A percentile compares a stretch with the other conserved stretches of the same genome.
phyloP scores from a whole-genome alignment of 202 grass and related monocot species.

The Carex arenaria region DNA sequence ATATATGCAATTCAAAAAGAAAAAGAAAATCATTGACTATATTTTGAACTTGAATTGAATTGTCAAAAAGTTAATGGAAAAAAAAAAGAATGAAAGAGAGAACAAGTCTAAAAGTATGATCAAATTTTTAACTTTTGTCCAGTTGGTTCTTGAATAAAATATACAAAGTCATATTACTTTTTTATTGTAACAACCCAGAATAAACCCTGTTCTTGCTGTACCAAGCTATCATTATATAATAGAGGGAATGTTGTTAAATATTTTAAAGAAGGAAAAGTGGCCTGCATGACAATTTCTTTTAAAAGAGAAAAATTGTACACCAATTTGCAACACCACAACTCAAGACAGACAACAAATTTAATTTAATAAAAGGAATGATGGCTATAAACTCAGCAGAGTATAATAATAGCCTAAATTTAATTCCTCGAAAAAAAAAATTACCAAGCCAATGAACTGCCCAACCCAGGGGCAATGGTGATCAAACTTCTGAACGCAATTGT shows the following conservation, averaged over 20 bases:
- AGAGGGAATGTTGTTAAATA: neutral
- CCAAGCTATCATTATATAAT: neutral
- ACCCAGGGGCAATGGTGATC: slow-evolving; percentile 97
- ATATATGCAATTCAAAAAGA: neutral
- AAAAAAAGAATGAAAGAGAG: neutral
- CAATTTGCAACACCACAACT: neutral
- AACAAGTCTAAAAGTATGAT: neutral
- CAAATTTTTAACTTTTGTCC: neutral
- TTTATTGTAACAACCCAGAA: neutral
- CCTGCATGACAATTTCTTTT: neutral
- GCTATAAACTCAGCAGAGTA: neutral
- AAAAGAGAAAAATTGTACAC: neutral
- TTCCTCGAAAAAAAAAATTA: slow-evolving; percentile 24
- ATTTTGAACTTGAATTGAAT: neutral
- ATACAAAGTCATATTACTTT: neutral
- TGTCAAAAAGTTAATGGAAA: neutral
- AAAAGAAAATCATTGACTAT: neutral
- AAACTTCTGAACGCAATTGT: slow-evolving; percentile 84
- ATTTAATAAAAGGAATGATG: neutral
- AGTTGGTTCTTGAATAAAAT: slow-evolving; percentile 3
- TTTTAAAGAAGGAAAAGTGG: neutral
- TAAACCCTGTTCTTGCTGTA: neutral
- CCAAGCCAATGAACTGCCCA: slow-evolving; percentile 86
- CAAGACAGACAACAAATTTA: neutral
- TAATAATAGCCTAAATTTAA: neutral